Conservation (phyloP, 2,329 filamentous ascomycete species). For the Trichoderma afroharzianum region DNA sequence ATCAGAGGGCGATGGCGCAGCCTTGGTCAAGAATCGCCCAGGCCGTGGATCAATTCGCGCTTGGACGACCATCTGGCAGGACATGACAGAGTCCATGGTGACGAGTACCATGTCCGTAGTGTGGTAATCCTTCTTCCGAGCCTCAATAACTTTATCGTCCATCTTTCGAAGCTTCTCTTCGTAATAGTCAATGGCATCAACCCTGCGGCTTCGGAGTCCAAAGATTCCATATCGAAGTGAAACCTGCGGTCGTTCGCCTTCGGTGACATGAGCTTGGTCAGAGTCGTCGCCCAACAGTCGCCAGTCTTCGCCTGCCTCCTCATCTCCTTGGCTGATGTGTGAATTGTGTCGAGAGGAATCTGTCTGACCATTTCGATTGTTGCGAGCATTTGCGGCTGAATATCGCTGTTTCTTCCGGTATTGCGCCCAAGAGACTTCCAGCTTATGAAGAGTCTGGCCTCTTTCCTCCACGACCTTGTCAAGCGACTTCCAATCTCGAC, state of each 20-base stretch:
- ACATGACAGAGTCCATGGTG: slow-evolving; percentile 93
- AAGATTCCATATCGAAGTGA: slow-evolving; percentile 77
- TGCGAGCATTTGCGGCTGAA: slow-evolving; percentile 1
- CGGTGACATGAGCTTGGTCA: slow-evolving; percentile 30
- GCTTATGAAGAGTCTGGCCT: slow-evolving; percentile 59
- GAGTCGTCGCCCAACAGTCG: slow-evolving; percentile 53
- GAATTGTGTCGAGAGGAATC: slow-evolving; percentile 24
- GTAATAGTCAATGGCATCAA: slow-evolving; percentile 94
- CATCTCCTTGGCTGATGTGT: slow-evolving; percentile 35
- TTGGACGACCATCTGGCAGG: slow-evolving; percentile 93
- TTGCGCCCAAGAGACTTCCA: slow-evolving; percentile 82
- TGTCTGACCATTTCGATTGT: slow-evolving; percentile 9
- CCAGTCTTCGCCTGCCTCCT: slow-evolving; percentile 53
- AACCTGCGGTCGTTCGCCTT: slow-evolving; percentile 60
- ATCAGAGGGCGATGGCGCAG: slow-evolving; percentile 83
- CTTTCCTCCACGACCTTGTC: slow-evolving; percentile 71
- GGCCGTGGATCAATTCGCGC: slow-evolving; percentile 89
- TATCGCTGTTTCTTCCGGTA: slow-evolving; percentile 40
- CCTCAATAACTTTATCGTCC: slow-evolving; percentile 68
- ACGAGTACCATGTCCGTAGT: slow-evolving; percentile 87
- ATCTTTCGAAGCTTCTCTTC: slow-evolving; percentile 76
- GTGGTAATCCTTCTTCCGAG: slow-evolving; percentile 71
- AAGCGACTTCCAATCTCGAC: slow-evolving; percentile 79
- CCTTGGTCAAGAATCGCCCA: slow-evolving; percentile 76
- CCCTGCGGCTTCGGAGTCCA: slow-evolving; percentile 64